A percentile compares a stretch with the other conserved stretches of the same genome.
phyloP scores from a whole-genome alignment of 441 rosid species.

The Gossypium trilobum region DNA sequence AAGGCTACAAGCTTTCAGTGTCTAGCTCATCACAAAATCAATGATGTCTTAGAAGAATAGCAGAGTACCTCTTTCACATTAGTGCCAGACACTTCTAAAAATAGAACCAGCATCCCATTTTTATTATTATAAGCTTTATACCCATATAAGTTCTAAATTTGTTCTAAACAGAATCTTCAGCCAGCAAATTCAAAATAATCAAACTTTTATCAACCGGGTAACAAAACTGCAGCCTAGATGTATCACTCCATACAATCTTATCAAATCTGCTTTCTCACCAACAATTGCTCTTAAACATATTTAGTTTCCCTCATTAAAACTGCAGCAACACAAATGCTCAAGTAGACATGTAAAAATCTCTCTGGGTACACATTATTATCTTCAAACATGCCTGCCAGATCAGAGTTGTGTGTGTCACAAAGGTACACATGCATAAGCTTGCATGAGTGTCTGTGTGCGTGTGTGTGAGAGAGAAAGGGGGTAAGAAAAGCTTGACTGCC shows the following conservation, averaged over 20 bases:
- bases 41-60: background rate
- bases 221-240: background rate
- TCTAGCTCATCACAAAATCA: background rate
- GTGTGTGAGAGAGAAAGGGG: background rate
- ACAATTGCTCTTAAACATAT: background rate
- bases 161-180: background rate
- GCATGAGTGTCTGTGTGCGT: background rate
- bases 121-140: background rate
- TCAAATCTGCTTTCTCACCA: constrained; percentile 6
- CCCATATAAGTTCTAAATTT: background rate
- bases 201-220: background rate
- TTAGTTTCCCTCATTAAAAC: background rate
- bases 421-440: background rate
- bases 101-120: background rate
- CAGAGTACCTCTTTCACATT: background rate
- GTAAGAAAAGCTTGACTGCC: background rate
- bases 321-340: background rate
- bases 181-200: background rate
- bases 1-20: background rate
- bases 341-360: background rate
- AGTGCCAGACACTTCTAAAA: background rate
- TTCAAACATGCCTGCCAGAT: background rate
- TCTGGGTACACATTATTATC: background rate
- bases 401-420: background rate
- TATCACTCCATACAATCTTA: background rate